Evolutionary conservation across 768 basidiomycete genomes (phyloP), one percentile per base, ranked within the genome.

Genomic region (Trichaptum fuscoviolaceum): DNA sequence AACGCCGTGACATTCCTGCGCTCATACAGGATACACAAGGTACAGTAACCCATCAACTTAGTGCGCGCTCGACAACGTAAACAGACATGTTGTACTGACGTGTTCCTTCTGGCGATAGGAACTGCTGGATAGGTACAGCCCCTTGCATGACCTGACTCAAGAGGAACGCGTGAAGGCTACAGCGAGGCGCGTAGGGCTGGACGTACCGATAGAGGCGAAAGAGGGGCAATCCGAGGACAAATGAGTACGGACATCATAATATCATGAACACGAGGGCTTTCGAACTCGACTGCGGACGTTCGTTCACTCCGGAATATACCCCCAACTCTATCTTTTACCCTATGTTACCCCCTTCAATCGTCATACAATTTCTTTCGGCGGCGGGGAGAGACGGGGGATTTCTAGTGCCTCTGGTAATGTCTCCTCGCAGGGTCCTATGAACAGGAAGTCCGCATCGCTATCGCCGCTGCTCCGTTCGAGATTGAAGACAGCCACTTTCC

Each of bases 81-180:
- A n/a, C 18, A 36, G 25, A 35, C 42, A 12, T 42, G 25, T 60
- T 26, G 60, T 18, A 6, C 24, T 67, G 58, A 52, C 8, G 24
- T 60, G 35, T 17, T 26, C 35, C 34, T 67, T 69, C 65, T 67
- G 57, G 30, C 8, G 36, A 18, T 72, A 97, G 95, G 80, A 79
- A 24, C 79, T 97, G 62, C 76, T 97, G 68, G 91, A 93, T 64
- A 82, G 93, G 64, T 98, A 98, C 79, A 96, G 95, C 75, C 95
- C 95, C 0, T 78, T 91, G 20, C 76, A 88, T 57, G 91, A 95
- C 72, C 81, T 96, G 69, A 90, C 93, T 0, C 78, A 83, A 6
- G 87, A 93, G 70, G 93, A 96, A 74, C 81, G 91, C 70, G 84
- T 96, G 67, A 82, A 88, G 71, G 92, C 92, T 1, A 95, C 95